These are phyloP conservation scores for Russula foetens DNA, from an alignment of 768 basidiomycete genomes.

Conservation along the genomic window DNA sequence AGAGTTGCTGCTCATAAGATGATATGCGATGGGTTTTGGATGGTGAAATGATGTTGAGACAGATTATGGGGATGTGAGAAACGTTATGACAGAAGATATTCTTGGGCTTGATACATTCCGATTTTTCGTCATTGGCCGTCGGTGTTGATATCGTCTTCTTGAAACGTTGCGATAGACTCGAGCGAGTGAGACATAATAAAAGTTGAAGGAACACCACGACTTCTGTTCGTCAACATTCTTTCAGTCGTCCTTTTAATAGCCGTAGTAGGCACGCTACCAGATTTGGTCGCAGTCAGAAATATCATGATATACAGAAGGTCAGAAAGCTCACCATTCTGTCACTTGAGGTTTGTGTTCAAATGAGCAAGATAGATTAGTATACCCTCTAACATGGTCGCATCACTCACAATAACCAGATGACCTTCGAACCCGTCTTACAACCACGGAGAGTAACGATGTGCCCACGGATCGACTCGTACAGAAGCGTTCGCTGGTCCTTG, in stretches of 20 bases:
- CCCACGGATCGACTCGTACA: conserved; percentile 81
- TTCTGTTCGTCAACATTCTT: conserved; percentile 11
- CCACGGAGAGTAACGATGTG: conserved; percentile 87
- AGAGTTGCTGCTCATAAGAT: conserved; percentile 17
- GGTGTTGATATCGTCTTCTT: neutral
- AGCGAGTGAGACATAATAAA: conserved; percentile 9
- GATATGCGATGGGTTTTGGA: conserved; percentile 12
- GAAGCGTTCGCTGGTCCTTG: conserved; percentile 73
- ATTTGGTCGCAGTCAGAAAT: conserved; percentile 18
- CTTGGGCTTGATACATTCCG: conserved; percentile 16
- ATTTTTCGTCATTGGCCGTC: conserved; percentile 4
- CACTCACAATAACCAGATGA: conserved; percentile 79
- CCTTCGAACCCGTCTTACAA: conserved; percentile 86
- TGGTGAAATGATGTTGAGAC: conserved; percentile 6
- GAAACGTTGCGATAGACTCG: conserved; percentile 17
- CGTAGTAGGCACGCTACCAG: conserved; percentile 53
- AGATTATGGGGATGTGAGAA: conserved; percentile 12
- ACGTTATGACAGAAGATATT: conserved; percentile 14
- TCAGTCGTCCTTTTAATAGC: conserved; percentile 22
- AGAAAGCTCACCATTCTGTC: conserved; percentile 45
- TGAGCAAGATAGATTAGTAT: neutral
- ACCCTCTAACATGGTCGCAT: neutral
- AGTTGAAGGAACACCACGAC: conserved; percentile 12
- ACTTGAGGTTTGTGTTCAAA: conserved; percentile 26
- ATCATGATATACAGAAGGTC: conserved; percentile 2